Evolutionary conservation across 305 asterid species (phyloP).

Genomic region (Solanum hybrid): DNA sequence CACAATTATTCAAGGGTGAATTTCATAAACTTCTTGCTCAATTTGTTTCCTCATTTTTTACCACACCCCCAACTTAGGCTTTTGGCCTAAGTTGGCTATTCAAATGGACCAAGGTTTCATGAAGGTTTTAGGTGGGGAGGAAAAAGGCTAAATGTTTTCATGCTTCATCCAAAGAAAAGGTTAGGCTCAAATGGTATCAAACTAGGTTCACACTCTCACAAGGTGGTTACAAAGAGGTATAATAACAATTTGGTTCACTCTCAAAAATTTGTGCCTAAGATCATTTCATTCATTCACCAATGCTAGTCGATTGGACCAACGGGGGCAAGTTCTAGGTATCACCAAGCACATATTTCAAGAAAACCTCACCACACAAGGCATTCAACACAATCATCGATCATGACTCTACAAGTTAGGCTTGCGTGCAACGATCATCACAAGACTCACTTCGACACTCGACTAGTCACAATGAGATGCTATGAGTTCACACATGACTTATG

Average conservation of each 20-base stretch:
- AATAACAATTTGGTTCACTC: neutral
- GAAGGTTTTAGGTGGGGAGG: neutral
- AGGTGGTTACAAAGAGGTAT: neutral
- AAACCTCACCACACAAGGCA: neutral
- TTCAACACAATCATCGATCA: neutral
- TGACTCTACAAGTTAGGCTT: neutral
- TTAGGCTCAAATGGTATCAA: neutral
- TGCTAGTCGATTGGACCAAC: neutral
- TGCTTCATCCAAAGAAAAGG: neutral
- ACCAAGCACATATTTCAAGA: neutral
- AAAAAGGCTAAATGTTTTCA: neutral
- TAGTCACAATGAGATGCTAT: neutral
- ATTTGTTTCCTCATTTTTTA: neutral
- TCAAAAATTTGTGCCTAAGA: neutral
- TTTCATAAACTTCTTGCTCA: neutral
- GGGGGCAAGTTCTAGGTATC: neutral
- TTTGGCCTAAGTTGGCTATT: neutral
- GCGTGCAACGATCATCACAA: neutral
- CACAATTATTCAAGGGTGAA: neutral
- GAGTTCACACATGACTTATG: neutral
- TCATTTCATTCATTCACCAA: neutral
- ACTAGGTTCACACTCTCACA: neutral
- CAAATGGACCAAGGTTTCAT: neutral
- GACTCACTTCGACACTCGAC: neutral
- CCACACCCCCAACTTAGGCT: neutral